A percentile compares a stretch with the other conserved stretches of the same genome.
Conservation (phyloP, 768 basidiomycete genomes). For the Leucosporidium creatinivorum region DNA sequence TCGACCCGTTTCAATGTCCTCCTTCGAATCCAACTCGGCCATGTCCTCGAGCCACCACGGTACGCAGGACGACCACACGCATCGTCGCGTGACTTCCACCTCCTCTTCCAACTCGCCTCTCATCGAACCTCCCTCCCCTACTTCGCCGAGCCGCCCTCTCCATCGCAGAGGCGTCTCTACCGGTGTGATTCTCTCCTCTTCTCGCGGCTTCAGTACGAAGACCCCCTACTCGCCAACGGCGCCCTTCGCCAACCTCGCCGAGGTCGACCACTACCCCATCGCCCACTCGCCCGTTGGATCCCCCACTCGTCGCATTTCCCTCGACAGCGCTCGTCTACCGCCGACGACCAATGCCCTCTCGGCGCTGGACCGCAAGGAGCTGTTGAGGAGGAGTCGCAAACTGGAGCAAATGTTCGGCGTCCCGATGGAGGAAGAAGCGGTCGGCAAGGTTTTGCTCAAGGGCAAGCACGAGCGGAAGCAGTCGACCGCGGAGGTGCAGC, state of each 20-base stretch:
- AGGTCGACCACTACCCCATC: background rate
- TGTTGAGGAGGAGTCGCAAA: conserved; percentile 27
- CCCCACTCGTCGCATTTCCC: background rate
- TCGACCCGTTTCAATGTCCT: background rate
- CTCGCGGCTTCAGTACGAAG: background rate
- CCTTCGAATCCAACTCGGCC: background rate
- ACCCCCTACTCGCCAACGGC: background rate
- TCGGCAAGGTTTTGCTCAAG: background rate
- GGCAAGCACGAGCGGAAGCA: no score
- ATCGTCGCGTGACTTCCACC: conserved; percentile 17
- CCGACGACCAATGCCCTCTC: conserved; percentile 16
- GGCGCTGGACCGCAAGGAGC: conserved; percentile 9
- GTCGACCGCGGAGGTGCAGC: no score
- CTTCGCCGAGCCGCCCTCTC: background rate
- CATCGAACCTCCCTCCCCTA: background rate
- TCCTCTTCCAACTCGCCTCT: conserved; percentile 18
- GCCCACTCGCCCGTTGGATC: background rate
- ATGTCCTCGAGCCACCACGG: background rate
- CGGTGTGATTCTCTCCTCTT: background rate
- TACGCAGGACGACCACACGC: background rate
- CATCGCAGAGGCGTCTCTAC: background rate
- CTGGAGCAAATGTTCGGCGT: conserved; percentile 26
- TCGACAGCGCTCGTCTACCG: conserved; percentile 3
- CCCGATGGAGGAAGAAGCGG: conserved; percentile 11
- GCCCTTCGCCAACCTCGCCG: background rate